These are phyloP conservation scores for Stemphylium beticola DNA, from an alignment of 2,329 filamentous ascomycete genomes.

Conservation along the genomic window DNA sequence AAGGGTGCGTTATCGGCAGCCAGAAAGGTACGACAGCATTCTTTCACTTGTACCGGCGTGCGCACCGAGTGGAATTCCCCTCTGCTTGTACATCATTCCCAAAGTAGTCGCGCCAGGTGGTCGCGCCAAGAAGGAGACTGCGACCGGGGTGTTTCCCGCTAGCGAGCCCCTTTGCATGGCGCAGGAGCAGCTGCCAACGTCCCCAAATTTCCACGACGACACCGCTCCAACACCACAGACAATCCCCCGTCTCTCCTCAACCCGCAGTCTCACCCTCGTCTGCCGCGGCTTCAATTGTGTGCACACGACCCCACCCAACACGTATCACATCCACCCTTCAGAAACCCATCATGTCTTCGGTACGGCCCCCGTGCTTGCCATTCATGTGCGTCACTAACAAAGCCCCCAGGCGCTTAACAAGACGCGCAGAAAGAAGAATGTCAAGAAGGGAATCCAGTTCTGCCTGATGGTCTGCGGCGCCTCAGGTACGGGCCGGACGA, in stretches of 20 bases:
- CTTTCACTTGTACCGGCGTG: not conserved
- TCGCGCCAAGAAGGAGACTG: slow-evolving; percentile 38
- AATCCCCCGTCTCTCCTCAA: slow-evolving; percentile 22
- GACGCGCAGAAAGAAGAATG: slow-evolving; percentile 99
- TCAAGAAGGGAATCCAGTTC: slow-evolving; percentile 99
- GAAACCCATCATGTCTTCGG: slow-evolving; percentile 46
- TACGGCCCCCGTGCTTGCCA: slow-evolving; percentile 34
- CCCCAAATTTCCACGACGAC: slow-evolving; percentile 50
- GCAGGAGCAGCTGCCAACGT: slow-evolving; percentile 48
- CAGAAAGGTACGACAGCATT: not conserved
- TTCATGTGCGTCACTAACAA: slow-evolving; percentile 36
- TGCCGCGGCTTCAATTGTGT: slow-evolving; percentile 28
- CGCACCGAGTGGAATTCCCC: not conserved
- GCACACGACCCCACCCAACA: slow-evolving; percentile 23
- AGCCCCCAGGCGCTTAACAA: slow-evolving; percentile 64
- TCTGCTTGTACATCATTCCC: slow-evolving; percentile 18
- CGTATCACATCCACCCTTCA: slow-evolving; percentile 28
- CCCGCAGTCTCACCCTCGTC: slow-evolving; percentile 31
- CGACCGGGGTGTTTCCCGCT: slow-evolving; percentile 40
- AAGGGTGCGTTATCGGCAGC: not conserved
- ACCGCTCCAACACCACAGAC: slow-evolving; percentile 35
- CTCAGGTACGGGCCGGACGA: slow-evolving; percentile 96
- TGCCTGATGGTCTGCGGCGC: slow-evolving; percentile 99
- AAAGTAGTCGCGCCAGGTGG: slow-evolving; percentile 32
- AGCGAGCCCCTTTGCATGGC: slow-evolving; percentile 52